Conservation (phyloP, 2,329 filamentous ascomycete genomes). For the Zasmidium cellare region DNA sequence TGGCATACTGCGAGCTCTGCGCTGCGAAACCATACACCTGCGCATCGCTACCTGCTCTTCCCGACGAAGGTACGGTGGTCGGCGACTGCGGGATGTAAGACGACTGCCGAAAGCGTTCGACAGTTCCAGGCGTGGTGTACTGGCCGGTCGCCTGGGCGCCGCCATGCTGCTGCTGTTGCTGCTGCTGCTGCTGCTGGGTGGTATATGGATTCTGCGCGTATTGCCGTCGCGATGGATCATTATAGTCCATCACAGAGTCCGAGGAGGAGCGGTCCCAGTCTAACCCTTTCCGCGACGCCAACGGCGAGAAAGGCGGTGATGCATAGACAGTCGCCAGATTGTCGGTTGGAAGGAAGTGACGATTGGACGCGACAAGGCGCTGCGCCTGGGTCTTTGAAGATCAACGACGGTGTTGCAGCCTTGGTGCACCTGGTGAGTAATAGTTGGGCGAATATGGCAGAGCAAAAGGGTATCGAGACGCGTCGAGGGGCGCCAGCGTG, state of each 20-base stretch:
- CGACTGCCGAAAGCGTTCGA: slow-evolving; percentile 51
- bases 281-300: slow-evolving; percentile 28
- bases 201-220: slow-evolving; percentile 33
- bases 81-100: slow-evolving; percentile 46
- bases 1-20: slow-evolving; percentile 56
- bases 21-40: slow-evolving; percentile 52
- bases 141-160: slow-evolving; percentile 39
- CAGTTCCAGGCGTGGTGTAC: slow-evolving; percentile 46
- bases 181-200: slow-evolving; percentile 29
- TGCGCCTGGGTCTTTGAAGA: neutral
- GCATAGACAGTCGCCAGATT: slow-evolving; percentile 34
- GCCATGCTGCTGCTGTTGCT: slow-evolving; percentile 26
- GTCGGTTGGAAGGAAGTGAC: slow-evolving; percentile 13
- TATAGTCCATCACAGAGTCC: slow-evolving; percentile 35
- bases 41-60: slow-evolving; percentile 38
- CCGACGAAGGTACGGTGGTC: slow-evolving; percentile 41
- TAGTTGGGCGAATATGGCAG: neutral
- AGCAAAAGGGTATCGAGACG: neutral
- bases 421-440: neutral
- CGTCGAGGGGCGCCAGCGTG: neutral
- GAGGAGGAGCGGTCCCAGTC: slow-evolving; percentile 20
- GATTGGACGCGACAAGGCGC: slow-evolving; percentile 4
- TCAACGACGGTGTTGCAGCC: neutral
- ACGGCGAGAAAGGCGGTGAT: slow-evolving; percentile 34
- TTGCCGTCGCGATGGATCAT: slow-evolving; percentile 36